These are phyloP conservation scores for Malassezia vespertilionis DNA, from an alignment of 1,284 basidiomycete genomes.

Conservation along the genomic window DNA sequence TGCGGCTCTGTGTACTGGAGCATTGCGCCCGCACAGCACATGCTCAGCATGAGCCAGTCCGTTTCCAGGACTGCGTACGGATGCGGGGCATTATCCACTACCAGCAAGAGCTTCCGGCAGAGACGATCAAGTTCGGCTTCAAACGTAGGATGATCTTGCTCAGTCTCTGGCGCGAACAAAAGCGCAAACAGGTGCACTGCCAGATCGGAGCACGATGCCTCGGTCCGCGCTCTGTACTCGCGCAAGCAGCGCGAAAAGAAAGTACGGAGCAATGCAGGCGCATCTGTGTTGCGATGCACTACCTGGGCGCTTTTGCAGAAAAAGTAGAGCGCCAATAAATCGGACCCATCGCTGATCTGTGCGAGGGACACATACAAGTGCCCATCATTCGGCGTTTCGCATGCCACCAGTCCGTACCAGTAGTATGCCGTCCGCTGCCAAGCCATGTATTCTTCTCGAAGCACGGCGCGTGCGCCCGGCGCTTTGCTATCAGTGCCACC, in stretches of 20 bases:
- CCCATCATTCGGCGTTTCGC: constrained; percentile 78
- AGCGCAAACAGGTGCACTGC: constrained; percentile 88
- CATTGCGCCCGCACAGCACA: constrained; percentile 60
- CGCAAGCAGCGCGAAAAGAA: constrained; percentile 66
- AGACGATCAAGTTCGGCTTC: constrained; percentile 50
- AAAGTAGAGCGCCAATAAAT: constrained; percentile 78
- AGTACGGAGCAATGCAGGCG: constrained; percentile 73
- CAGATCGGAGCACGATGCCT: constrained; percentile 66
- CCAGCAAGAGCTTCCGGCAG: too few species aligned
- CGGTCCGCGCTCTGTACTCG: constrained; percentile 53
- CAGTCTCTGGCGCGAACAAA: too few species aligned
- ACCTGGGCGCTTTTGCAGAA: constrained; percentile 69
- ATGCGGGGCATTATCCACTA: constrained; percentile 51
- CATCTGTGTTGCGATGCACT: constrained; percentile 65
- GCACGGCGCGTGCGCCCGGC: background rate
- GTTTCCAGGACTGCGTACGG: constrained; percentile 55
- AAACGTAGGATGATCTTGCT: constrained; percentile 43
- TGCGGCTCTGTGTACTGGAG: constrained; percentile 71
- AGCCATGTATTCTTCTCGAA: constrained; percentile 53
- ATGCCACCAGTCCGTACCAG: constrained; percentile 81
- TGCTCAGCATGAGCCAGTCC: constrained; percentile 91
- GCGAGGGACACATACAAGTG: constrained; percentile 92
- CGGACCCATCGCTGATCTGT: constrained; percentile 66
- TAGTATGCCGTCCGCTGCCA: constrained; percentile 81
- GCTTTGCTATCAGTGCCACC: constrained; percentile 11